Conservation (phyloP, 164 flowering plant genomes). For the Cinnamomum micranthum region DNA sequence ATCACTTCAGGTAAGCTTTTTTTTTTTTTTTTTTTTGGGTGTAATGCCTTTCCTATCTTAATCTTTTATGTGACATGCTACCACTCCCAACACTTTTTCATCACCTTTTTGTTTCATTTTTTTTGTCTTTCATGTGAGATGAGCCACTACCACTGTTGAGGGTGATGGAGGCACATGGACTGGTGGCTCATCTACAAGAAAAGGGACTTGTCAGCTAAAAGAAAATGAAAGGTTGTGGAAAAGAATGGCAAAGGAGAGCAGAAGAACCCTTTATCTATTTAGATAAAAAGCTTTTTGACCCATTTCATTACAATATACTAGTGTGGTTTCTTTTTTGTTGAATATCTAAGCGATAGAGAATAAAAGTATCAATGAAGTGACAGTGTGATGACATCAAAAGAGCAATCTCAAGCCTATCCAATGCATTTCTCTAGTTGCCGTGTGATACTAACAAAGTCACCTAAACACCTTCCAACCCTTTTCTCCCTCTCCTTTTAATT, state of each 20-base stretch:
- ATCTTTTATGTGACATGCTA: slow-evolving; percentile 16
- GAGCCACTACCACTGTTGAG: slow-evolving; percentile 35
- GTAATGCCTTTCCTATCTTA: slow-evolving; percentile 19
- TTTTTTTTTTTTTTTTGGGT: not conserved
- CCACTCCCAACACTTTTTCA: slow-evolving; percentile 15
- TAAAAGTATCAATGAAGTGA: slow-evolving; percentile 3
- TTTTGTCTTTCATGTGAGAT: slow-evolving; percentile 46
- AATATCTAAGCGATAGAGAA: slow-evolving; percentile 3
- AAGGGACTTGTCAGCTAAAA: slow-evolving; percentile 29
- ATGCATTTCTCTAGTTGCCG: not conserved
- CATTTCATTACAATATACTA: slow-evolving; percentile 1
- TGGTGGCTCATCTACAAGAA: slow-evolving; percentile 26
- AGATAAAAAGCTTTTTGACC: slow-evolving; percentile 13
- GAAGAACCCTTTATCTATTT: slow-evolving; percentile 9
- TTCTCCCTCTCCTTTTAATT: no score
- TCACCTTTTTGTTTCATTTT: slow-evolving; percentile 19
- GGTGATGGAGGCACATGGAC: slow-evolving; percentile 52
- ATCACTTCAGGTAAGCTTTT: slow-evolving; percentile 7
- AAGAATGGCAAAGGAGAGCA: slow-evolving; percentile 16
- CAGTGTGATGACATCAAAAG: not conserved
- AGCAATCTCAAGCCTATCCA: slow-evolving; percentile 4
- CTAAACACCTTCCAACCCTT: not conserved
- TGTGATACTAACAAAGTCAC: not conserved
- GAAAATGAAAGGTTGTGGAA: slow-evolving; percentile 20
- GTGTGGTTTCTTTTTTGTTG: slow-evolving; percentile 2